Evolutionary conservation across 805 yeast genomes (phyloP).

Genomic region (Lipomyces chichibuensis): DNA sequence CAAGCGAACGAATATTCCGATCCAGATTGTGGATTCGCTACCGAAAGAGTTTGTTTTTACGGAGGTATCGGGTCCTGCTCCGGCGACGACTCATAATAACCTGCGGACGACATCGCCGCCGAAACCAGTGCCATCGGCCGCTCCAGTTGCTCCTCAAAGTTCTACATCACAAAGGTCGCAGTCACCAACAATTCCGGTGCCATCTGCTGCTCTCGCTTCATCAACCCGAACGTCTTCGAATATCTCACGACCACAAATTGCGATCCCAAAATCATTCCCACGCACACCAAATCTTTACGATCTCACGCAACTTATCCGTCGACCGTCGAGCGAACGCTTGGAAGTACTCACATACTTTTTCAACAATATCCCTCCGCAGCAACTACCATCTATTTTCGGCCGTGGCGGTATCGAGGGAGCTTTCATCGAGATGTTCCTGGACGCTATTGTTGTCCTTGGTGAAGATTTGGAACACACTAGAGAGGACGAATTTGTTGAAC

Average conservation of each 20-base stretch:
- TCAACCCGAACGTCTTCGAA: not conserved
- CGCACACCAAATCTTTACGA: conserved; percentile 17
- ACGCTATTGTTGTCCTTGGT: conserved; percentile 8
- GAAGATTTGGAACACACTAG: not conserved
- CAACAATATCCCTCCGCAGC: conserved; percentile 7
- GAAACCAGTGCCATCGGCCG: not conserved
- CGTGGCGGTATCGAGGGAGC: conserved; percentile 32
- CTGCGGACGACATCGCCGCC: not conserved
- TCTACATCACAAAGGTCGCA: not conserved
- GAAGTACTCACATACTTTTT: conserved; percentile 20
- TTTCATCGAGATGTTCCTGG: conserved; percentile 22
- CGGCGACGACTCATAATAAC: not conserved
- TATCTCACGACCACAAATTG: not conserved
- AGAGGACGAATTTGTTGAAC: not conserved
- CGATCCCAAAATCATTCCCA: conserved; percentile 15
- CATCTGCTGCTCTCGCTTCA: not conserved
- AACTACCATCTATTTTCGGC: conserved; percentile 15
- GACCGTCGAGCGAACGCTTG: conserved; percentile 20
- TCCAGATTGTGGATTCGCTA: conserved; percentile 9
- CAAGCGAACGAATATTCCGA: not conserved
- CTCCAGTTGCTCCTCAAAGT: not conserved
- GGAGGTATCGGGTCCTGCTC: not conserved
- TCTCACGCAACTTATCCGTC: conserved; percentile 24
- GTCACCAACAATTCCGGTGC: not conserved
- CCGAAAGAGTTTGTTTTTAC: conserved; percentile 5